Base-by-base conservation (phyloP, 192 early-diverging fungal genomes). In the Backusella sp. region DNA sequence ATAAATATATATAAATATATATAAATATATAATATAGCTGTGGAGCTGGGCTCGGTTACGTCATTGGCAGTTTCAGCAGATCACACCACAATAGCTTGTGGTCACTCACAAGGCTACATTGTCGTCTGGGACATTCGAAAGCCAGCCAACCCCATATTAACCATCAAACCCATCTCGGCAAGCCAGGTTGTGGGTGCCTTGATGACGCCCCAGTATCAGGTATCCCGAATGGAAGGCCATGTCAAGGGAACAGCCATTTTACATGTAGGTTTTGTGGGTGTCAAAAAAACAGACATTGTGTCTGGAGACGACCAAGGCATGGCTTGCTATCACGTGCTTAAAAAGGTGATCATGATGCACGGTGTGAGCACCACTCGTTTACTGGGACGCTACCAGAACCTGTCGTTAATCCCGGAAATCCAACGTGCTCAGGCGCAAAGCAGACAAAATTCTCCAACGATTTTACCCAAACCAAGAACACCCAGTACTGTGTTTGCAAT, bases 401-500 rank as follows among this genome's bases (percentile, higher is more conserved):
- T 83, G 1, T 73, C 77, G 15, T 28, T 82, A 30, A 56, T 52
- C n/a, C 52, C 69, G 8, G 62, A 77, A 35, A 68, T 41, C 14
- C 76, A 56, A 28, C 30, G 34, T 32, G 69, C 52, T 35, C 70
- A 44, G 26, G 11, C 28, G 7, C 42, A 19, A 19, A 36, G 26
- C 19, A 62, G 62, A 30, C 73, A 19, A 21, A 36, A 68, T 32
- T 70, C 49, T 53, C 56, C 68, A 5, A 30, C 76, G 8, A 26
- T 76, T 23, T 52, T 71, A 23, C 72, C 82, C 21, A 89, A 87
- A 68, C 39, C 80, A 36, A 76, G 73, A n/a, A 77, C 84, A 68
- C 85, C 87, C 11, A 90, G 87, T 73, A 90, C 89, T 0, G 86
- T 90, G 4, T 90, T 90, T 74, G 86, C 84, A 0, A 83, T 90